Conservation (phyloP, 2,329 filamentous ascomycete species). For the Penicillium glabrum region DNA sequence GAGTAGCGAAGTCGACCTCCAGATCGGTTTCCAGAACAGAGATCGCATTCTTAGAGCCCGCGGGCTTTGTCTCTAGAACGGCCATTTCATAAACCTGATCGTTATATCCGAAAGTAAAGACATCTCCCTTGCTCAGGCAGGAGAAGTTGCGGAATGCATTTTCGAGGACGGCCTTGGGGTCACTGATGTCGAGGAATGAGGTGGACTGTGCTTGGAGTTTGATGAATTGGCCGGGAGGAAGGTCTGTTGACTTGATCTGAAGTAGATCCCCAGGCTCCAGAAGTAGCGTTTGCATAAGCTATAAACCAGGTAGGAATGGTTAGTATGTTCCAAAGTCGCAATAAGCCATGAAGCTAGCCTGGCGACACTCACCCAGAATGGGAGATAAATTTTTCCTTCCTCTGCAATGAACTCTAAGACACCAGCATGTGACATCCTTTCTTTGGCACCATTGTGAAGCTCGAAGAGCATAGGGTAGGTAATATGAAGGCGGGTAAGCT, state of each 20-base stretch:
- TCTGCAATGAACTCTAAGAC: slow-evolving; percentile 97
- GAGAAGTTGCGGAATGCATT: slow-evolving; percentile 96
- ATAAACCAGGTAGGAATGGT: neutral
- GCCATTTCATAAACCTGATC: slow-evolving; percentile 91
- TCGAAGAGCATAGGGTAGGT: slow-evolving; percentile 98
- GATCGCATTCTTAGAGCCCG: slow-evolving; percentile 75
- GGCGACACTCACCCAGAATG: slow-evolving; percentile 72
- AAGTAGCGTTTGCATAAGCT: slow-evolving; percentile 91
- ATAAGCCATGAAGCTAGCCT: neutral
- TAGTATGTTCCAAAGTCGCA: slow-evolving; percentile 2
- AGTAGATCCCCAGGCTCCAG: slow-evolving; percentile 93
- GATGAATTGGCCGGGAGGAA: slow-evolving; percentile 87
- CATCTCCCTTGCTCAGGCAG: slow-evolving; percentile 85
- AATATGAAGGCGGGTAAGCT: slow-evolving; percentile 91
- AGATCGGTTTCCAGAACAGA: slow-evolving; percentile 96
- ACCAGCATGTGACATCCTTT: slow-evolving; percentile 83
- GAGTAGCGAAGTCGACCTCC: slow-evolving; percentile 91
- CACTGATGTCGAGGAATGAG: slow-evolving; percentile 92
- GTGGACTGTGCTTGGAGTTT: slow-evolving; percentile 94
- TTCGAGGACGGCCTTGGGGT: slow-evolving; percentile 95
- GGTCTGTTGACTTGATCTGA: slow-evolving; percentile 90
- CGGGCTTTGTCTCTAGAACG: slow-evolving; percentile 89
- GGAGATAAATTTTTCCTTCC: slow-evolving; percentile 93
- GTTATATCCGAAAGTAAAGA: slow-evolving; percentile 97
- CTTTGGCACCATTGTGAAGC: slow-evolving; percentile 81